Evolutionary conservation across 75 land plant genomes (phyloP), one percentile per base, ranked within the genome.

Genomic region (Larix kaempferi): DNA sequence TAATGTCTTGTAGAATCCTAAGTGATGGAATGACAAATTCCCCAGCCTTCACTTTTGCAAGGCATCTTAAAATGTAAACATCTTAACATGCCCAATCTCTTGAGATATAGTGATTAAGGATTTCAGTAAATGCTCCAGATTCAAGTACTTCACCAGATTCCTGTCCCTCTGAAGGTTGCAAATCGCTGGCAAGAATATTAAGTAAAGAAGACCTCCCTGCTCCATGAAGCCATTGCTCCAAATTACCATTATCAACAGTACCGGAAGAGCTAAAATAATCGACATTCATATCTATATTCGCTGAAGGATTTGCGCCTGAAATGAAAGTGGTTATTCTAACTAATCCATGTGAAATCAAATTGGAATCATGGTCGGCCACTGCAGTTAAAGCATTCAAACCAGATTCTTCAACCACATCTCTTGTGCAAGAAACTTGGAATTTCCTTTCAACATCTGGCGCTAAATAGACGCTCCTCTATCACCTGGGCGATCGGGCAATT

Each of bases 71-170:
- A 27, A 81, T 77, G 69, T 77, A 81, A 52, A 81, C 83, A 81
- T 81, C 83, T 81, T 81, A 71, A 71, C 79, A 77, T 44, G 83
- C 83, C 71, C 80, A 56, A 54, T 81, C 58, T 55, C 77, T 35
- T 66, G 83, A 81, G 71, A 78, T 80, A 77, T 81, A 81, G 59
- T 81, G 83, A 71, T 80, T 74, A 16, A 81, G 80, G 17, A 81
- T 81, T 66, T 81, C 83, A 54, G 66, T 77, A 22, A 81, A 71
- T 13, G 83, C 83, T 81, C 83, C 83, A 56, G 83, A 81, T 61
- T 81, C 83, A 71, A 81, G 60, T 11, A 81, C 80, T 33, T 81
- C 83, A 55, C 69, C 83, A 25, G 60, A 1, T 57, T 63, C 61
- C 29, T 81, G 75, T 23, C 27, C 39, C 41, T 39, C 33, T 29